Base-by-base conservation (phyloP, 768 basidiomycete species). In the Lactifluus echinatus region DNA sequence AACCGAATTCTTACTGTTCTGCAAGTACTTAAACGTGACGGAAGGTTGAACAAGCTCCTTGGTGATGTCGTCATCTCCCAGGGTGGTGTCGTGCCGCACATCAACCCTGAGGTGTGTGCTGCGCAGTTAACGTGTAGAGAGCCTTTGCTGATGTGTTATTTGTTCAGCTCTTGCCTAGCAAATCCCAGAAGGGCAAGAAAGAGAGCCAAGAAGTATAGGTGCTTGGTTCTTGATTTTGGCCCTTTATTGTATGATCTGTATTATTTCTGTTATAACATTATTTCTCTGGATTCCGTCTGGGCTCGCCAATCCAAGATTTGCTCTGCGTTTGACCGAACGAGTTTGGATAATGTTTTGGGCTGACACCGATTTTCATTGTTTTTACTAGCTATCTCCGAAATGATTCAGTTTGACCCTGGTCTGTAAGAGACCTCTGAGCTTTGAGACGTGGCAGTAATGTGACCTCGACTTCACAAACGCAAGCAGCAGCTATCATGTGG, bases 11-110 rank as follows among this genome's bases (percentile, higher is more conserved):
- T 2, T 12, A 14, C 49, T 3, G 1, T 50, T 15, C 10, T 21
- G 6, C 12, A 1, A 21, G 14, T 53, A 36, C 29, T 45, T 8
- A 36, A 26, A 12, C 5, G n/a, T 36, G 11, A 56, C n/a, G 7
- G 10, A 12, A 86, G 84, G 65, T 72, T 88, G 69, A 83, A 83
- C 71, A 79, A 75, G 67, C 76, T 89, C 44, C 79, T 89, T 43
- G 86, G 84, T 24, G 76, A 84, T 63, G 93, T 95, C 62, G 84
- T 93, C 72, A 94, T 95, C 75, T 93, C 91, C 33, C 91, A 95
- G 71, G 93, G 93, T 73, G 93, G 93, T 79, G 90, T 93, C 56
- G 85, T 92, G 19, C 89, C 89, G 57, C 81, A 80, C 68, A 95
- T 95, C 69, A 78, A 81, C 66, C 75, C 81, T 48, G 83, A 81